Percentiles rank a stretch among this genome's conserved stretches.
These are phyloP conservation scores for Kodamaea lidongshanica DNA, from an alignment of 805 yeast genomes.

Conservation along the genomic window DNA sequence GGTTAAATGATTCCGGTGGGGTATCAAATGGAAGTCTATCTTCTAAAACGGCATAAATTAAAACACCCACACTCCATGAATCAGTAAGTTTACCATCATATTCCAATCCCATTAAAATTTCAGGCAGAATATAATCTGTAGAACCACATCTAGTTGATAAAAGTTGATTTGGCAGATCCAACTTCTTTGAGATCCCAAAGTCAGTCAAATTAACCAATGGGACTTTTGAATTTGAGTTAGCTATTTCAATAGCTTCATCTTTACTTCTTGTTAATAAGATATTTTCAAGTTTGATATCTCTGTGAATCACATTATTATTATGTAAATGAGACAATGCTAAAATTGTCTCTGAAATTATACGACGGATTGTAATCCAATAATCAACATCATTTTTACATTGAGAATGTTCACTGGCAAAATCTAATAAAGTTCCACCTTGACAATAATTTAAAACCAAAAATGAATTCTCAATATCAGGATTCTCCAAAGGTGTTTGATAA, in stretches of 20 bases:
- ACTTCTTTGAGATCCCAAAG: slow-evolving; percentile 76
- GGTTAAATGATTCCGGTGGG: slow-evolving; percentile 45
- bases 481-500: slow-evolving; percentile 10
- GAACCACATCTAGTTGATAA: slow-evolving; percentile 91
- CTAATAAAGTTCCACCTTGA: slow-evolving; percentile 79
- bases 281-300: slow-evolving; percentile 90
- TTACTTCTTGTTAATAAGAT: slow-evolving; percentile 42
- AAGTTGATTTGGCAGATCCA: slow-evolving; percentile 54
- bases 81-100: slow-evolving; percentile 91
- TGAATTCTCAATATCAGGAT: slow-evolving; percentile 7
- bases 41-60: slow-evolving; percentile 79
- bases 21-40: slow-evolving; percentile 89
- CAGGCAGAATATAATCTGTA: slow-evolving; percentile 95
- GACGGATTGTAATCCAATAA: slow-evolving; percentile 48
- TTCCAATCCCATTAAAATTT: slow-evolving; percentile 78
- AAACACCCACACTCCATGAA: slow-evolving; percentile 92
- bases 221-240: slow-evolving; percentile 4
- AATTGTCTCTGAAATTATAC: slow-evolving; percentile 65
- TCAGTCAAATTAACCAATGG: slow-evolving; percentile 66
- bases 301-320: slow-evolving; percentile 62
- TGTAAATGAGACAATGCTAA: slow-evolving; percentile 72
- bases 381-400: slow-evolving; percentile 4
- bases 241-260: slow-evolving; percentile 12
- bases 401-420: slow-evolving; percentile 32
- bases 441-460: slow-evolving; percentile 67